These are phyloP conservation scores for Amaranthus tricolor DNA, from an alignment of 179 eudicot genomes.

Conservation along the genomic window DNA sequence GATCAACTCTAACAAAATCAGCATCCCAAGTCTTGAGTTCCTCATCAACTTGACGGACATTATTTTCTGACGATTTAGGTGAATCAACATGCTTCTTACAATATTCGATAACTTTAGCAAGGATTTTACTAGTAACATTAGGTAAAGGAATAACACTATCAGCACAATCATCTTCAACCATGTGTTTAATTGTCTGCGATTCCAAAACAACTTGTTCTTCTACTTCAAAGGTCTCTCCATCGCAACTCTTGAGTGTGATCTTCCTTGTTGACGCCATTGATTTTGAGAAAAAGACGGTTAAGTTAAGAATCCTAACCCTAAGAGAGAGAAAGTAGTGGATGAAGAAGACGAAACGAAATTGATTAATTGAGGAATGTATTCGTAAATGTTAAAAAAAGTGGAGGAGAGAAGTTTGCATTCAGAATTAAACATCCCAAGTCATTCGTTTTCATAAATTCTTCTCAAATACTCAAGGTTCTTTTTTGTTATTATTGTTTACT, in stretches of 20 bases:
- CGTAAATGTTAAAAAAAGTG: no score
- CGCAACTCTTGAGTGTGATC: conserved; percentile 43
- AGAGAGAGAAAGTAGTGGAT: conserved; percentile 20
- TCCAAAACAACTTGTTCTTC: conserved; percentile 50
- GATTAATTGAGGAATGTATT: no score
- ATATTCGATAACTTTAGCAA: conserved; percentile 59
- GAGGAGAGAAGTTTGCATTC: no score
- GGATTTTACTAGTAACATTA: conserved; percentile 52
- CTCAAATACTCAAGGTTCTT: no score
- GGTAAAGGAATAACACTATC: conserved; percentile 53
- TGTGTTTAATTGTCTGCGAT: conserved; percentile 60
- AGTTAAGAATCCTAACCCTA: conserved; percentile 23
- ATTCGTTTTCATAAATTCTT: no score
- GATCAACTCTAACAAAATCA: conserved; percentile 59
- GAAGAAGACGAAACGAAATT: background rate
- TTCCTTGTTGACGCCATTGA: conserved; percentile 41
- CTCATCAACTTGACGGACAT: conserved; percentile 37
- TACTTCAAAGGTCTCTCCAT: conserved; percentile 59
- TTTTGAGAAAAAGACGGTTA: no score
- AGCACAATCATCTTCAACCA: conserved; percentile 57
- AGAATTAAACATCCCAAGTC: no score
- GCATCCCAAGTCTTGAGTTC: conserved; percentile 52
- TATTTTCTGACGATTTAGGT: conserved; percentile 24
- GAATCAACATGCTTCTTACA: conserved; percentile 57
- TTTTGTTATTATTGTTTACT: no score